A percentile compares a stretch with the other conserved stretches of the same genome.
These are phyloP conservation scores for Thozetella sp. DNA, from an alignment of 495 filamentous ascomycete species.

Conservation along the genomic window DNA sequence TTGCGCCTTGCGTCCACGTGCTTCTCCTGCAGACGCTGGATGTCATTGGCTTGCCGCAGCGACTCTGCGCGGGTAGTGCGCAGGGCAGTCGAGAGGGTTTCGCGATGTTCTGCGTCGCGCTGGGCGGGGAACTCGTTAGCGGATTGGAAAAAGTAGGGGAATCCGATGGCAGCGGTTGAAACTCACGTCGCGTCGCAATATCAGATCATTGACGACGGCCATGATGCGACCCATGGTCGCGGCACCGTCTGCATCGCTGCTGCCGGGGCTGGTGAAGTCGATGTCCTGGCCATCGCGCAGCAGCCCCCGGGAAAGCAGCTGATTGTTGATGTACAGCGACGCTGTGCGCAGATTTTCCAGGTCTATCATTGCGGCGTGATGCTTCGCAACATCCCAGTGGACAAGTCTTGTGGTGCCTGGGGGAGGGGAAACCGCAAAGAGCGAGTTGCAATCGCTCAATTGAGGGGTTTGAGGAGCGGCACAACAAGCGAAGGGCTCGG, in stretches of 20 bases:
- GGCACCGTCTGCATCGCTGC: conserved; percentile 62
- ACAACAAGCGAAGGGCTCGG: neutral
- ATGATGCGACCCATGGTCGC: conserved; percentile 85
- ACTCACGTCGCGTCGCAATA: conserved; percentile 78
- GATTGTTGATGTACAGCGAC: conserved; percentile 94
- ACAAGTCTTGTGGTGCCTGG: neutral
- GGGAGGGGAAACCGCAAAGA: neutral
- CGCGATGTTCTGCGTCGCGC: conserved; percentile 87
- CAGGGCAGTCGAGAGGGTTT: conserved; percentile 77
- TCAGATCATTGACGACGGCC: conserved; percentile 89
- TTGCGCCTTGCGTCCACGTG: conserved; percentile 73
- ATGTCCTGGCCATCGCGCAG: conserved; percentile 82
- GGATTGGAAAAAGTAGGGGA: neutral
- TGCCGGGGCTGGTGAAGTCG: conserved; percentile 79
- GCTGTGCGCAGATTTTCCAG: conserved; percentile 80
- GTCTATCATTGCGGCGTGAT: conserved; percentile 61
- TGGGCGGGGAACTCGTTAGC: conserved; percentile 27
- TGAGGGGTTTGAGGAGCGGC: neutral
- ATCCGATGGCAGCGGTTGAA: neutral
- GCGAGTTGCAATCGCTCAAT: neutral
- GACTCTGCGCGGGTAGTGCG: conserved; percentile 72
- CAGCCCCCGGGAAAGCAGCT: conserved; percentile 85
- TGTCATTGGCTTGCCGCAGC: conserved; percentile 64
- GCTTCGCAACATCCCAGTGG: neutral
- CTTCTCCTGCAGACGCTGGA: conserved; percentile 65